Evolutionary conservation across 768 basidiomycete genomes (phyloP), one percentile per base, ranked within the genome.

Genomic region (Saitozyma podzolica): DNA sequence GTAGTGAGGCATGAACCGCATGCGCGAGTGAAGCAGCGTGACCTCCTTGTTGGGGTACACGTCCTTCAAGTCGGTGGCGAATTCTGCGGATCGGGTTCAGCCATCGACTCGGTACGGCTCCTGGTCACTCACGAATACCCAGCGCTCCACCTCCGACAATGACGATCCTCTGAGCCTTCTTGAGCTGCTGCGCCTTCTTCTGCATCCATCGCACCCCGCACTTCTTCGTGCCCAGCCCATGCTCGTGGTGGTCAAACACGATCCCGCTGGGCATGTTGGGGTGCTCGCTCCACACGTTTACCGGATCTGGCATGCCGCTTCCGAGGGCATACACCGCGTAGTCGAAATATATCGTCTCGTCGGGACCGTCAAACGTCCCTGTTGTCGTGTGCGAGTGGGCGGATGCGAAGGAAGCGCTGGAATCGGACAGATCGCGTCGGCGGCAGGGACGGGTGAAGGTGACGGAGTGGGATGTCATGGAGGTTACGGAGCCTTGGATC

Each of bases 131-230:
- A 78, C 76, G 76, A 17, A 80, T 78, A 16, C 81, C 81, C 37
- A 81, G 59, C 3, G 81, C 79, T 9, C 81, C 81, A 39, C 78
- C 80, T n/a, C 81, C 81, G 51, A 82, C 74, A n/a, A 81, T 68
- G 14, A 81, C 55, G 13, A 82, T 73, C 45, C 70, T 74, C 51
- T 73, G 56, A 4, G 75, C 73, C 29, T 66, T 63, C 64, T 70
- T 66, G 16, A 78, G 66, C 49, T 64, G 64, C 48, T 69, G 64
- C 11, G 73, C 76, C 42, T 74, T 66, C 40, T 69, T 59, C 56
- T 74, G 58, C 70, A 82, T 72, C 66, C 75, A 79, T 40, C 67
- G 63, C 9, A 76, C 56, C 9, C 79, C 80, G 40, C 72, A 63
- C 42, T 57, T 63, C 67, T 82, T 82, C 19, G 64, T 68, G 7